phyloP scores from a whole-genome alignment of 1,284 basidiomycete species.

The Ceratobasidium sp. region DNA sequence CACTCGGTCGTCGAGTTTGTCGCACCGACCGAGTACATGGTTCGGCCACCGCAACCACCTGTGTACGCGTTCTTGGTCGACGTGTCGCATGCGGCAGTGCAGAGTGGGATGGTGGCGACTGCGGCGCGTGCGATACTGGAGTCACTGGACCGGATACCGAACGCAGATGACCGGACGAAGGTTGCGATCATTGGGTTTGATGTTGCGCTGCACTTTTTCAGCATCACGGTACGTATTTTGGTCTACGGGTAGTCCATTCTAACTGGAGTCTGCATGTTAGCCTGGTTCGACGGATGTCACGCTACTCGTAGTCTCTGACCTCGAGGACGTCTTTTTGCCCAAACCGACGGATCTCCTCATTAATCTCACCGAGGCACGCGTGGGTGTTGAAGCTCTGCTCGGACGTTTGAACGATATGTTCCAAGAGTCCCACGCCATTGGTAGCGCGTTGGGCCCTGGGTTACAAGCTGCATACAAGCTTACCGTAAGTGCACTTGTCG shows the following conservation, averaged over 20 bases:
- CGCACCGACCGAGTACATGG: slow-evolving; percentile 99
- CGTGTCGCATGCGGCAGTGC: slow-evolving; percentile 91
- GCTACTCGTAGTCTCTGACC: slow-evolving; percentile 97
- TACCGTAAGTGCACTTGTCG: slow-evolving; percentile 66
- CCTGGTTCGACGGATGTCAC: slow-evolving; percentile 85
- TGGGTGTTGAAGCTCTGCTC: slow-evolving; percentile 85
- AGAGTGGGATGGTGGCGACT: slow-evolving; percentile 97
- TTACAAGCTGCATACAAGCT: slow-evolving; percentile 97
- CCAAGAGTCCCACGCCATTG: slow-evolving; percentile 89
- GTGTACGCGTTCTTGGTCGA: slow-evolving; percentile 98
- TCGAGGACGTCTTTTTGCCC: slow-evolving; percentile 97
- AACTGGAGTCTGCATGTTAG: slow-evolving; percentile 55
- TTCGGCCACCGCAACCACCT: slow-evolving; percentile 96
- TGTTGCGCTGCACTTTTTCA: slow-evolving; percentile 96
- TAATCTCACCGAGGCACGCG: slow-evolving; percentile 88
- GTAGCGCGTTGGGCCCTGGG: slow-evolving; percentile 95
- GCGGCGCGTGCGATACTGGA: slow-evolving; percentile 96
- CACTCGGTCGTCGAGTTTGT: slow-evolving; percentile 95
- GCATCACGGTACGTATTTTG: slow-evolving; percentile 62
- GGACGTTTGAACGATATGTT: slow-evolving; percentile 94
- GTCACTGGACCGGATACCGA: slow-evolving; percentile 93
- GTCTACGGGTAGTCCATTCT: slow-evolving; percentile 47
- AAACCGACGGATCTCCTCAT: slow-evolving; percentile 96
- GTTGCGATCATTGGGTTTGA: slow-evolving; percentile 95
- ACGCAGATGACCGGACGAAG: slow-evolving; percentile 93